These are phyloP conservation scores for Tetradesmus obliquus DNA, from an alignment of 139 green algal species.

Conservation along the genomic window DNA sequence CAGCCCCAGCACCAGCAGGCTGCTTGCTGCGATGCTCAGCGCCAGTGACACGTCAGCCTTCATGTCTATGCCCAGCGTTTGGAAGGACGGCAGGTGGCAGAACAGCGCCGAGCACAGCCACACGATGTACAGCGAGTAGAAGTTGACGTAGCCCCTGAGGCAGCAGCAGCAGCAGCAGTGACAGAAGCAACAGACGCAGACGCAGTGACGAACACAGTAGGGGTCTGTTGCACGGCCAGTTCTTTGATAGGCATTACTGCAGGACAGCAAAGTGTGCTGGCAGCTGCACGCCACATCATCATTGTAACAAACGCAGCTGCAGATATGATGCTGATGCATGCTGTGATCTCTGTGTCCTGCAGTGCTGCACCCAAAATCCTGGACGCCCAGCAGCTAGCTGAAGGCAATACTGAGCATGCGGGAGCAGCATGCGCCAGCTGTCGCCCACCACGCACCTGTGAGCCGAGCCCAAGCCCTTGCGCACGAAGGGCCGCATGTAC, in stretches of 20 bases:
- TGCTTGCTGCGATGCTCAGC: constrained; percentile 73
- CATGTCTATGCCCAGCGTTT: constrained; percentile 82
- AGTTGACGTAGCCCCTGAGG: constrained; percentile 85
- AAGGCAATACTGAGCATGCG: background rate
- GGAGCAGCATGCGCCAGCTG: background rate
- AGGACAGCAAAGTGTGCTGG: too few relatives aligned
- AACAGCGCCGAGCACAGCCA: constrained; percentile 89
- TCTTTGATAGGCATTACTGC: background rate
- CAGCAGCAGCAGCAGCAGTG: background rate
- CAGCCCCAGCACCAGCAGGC: constrained; percentile 52
- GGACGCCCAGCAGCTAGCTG: background rate
- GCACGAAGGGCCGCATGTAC: constrained; percentile 86
- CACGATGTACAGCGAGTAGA: constrained; percentile 79
- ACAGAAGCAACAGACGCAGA: background rate
- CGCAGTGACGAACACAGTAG: background rate
- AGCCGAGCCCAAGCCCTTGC: constrained; percentile 76
- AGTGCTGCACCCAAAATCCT: too few relatives aligned
- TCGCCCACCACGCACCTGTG: constrained; percentile 52
- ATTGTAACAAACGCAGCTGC: too few relatives aligned
- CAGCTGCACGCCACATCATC: too few relatives aligned
- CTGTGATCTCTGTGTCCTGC: too few relatives aligned
- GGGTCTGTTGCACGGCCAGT: background rate
- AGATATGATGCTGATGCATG: too few relatives aligned
- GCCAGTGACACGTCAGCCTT: constrained; percentile 78
- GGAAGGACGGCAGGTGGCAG: constrained; percentile 86